phyloP scores from a whole-genome alignment of 768 basidiomycete genomes.

The Boletellus emodensis region DNA sequence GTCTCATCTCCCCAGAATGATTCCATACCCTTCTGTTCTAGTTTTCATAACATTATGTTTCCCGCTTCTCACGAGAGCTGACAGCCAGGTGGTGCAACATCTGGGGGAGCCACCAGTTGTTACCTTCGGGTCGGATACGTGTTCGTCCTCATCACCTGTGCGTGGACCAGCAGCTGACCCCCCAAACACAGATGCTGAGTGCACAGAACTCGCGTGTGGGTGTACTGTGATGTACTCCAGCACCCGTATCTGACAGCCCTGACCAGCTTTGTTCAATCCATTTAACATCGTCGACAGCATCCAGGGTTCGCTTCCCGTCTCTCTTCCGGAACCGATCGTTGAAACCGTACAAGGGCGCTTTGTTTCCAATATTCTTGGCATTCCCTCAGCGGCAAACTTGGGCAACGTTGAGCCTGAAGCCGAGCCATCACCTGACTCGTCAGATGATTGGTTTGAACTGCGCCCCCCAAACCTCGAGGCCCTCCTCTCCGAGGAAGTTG shows the following conservation, averaged over 20 bases:
- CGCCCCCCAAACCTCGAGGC: background rate
- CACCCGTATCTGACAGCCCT: background rate
- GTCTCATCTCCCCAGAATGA: slow-evolving; percentile 2
- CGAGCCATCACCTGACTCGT: no score
- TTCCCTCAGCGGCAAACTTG: background rate
- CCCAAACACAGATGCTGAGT: background rate
- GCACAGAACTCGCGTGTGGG: slow-evolving; percentile 1
- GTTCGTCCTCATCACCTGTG: slow-evolving; percentile 1
- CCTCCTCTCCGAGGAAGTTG: slow-evolving; percentile 1
- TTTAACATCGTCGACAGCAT: background rate
- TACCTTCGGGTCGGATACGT: background rate
- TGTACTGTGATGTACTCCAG: background rate
- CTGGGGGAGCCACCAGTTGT: no score
- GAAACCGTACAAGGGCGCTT: background rate
- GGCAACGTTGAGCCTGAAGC: background rate
- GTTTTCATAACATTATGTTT: background rate
- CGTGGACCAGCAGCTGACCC: background rate
- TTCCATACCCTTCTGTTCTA: background rate
- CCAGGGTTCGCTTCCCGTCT: background rate
- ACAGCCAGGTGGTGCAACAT: background rate
- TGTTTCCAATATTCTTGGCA: background rate
- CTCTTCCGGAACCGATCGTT: no score
- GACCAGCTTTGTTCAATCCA: background rate
- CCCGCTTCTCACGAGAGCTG: background rate
- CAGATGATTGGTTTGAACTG: background rate